Evolutionary conservation across 352 stramenopile genomes (phyloP).

Genomic region (Globisporangium barbulae): DNA sequence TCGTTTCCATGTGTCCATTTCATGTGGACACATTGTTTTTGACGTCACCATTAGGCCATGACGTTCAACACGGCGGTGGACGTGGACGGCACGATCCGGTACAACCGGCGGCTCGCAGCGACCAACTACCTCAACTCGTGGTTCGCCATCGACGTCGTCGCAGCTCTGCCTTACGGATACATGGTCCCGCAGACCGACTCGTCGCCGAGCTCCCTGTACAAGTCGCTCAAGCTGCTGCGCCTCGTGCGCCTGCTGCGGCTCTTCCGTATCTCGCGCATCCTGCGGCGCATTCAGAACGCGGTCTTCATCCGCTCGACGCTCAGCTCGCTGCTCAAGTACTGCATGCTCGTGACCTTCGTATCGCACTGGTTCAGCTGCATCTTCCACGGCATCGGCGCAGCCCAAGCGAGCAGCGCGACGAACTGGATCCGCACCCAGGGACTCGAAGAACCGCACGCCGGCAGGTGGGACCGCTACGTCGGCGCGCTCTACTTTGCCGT

Average conservation of each 20-base stretch:
- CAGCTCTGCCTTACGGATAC: slow-evolving; percentile 46
- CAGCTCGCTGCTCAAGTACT: slow-evolving; percentile 80
- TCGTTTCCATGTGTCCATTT: background rate
- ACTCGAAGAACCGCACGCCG: slow-evolving; percentile 3
- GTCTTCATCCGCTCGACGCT: slow-evolving; percentile 70
- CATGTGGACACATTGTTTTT: background rate
- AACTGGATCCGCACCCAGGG: background rate
- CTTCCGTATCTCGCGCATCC: slow-evolving; percentile 70
- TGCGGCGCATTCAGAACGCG: slow-evolving; percentile 41
- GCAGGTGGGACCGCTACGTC: slow-evolving; percentile 29
- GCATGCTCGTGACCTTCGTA: slow-evolving; percentile 70
- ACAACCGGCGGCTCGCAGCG: slow-evolving; percentile 35
- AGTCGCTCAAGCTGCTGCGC: slow-evolving; percentile 46
- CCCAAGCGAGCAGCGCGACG: slow-evolving; percentile 15
- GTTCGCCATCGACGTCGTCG: slow-evolving; percentile 47
- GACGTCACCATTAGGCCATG: slow-evolving; percentile 22
- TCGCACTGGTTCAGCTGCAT: slow-evolving; percentile 72
- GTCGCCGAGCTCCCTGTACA: slow-evolving; percentile 31
- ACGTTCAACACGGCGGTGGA: slow-evolving; percentile 60
- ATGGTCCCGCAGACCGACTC: slow-evolving; percentile 10
- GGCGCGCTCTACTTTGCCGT: slow-evolving; percentile 29
- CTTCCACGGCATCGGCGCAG: slow-evolving; percentile 16
- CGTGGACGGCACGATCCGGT: slow-evolving; percentile 44
- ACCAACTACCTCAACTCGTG: slow-evolving; percentile 41
- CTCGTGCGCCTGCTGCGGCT: slow-evolving; percentile 26